Evolutionary conservation across 331 rosid species (phyloP), one percentile per base, ranked within the genome.

Genomic region (Quercus lobata): DNA sequence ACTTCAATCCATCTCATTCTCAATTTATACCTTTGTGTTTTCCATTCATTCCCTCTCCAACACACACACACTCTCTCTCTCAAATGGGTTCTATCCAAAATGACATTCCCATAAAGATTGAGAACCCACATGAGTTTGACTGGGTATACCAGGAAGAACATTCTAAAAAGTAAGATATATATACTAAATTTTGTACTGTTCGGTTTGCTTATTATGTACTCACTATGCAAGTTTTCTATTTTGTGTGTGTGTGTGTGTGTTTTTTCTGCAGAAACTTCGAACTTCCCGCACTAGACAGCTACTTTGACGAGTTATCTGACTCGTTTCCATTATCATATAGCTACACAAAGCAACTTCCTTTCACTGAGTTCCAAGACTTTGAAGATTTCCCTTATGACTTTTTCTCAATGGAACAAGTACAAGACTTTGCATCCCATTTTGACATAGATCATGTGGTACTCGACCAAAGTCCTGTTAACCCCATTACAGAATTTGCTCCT

Each of bases 331-430:
- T 71, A 0, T 57, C 80, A 22, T 70, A 71, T 41, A 41, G 46
- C 7, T 41, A 79, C 37, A 73, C 75, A 29, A 81, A 83, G 19
- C 78, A 78, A 7, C 73, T 80, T 80, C 80, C 60, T 76, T 54
- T 49, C 56, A 77, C 66, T 2, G 89, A 80, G 7, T 86, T 83
- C 52, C 46, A 61, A 0, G 88, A 78, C 32, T 75, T 88, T n/a
- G 91, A 85, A 60, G 88, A 78, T 71, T 74, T 83, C 32, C 53
- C 21, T 77, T 30, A 22, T 21, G 84, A 81, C 68, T 82, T 90
- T 49, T 79, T 65, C 22, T 41, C 57, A 4, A 54, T 58, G 54
- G 15, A 49, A 8, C 46, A 41, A 16, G 84, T 80, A 34, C 56
- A 46, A 29, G 27, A 37, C 37, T 68, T 84, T 10, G 78, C 84